These are phyloP conservation scores for Suhomyces bribrorum DNA, from an alignment of 1,139 yeast species.

Conservation along the genomic window DNA sequence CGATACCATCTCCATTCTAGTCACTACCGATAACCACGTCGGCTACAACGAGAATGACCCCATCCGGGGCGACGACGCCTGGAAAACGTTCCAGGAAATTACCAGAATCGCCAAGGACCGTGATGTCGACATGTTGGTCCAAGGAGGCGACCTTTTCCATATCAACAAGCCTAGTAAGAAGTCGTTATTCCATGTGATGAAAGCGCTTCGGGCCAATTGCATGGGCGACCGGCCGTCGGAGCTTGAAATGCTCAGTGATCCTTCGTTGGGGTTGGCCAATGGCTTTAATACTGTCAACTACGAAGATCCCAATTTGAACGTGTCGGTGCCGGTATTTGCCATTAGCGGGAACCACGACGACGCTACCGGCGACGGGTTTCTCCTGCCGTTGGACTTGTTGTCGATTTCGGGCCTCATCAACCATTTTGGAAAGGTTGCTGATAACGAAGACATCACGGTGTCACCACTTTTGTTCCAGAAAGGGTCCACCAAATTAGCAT, in stretches of 20 bases:
- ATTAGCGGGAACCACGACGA: slow-evolving; percentile 98
- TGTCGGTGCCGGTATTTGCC: slow-evolving; percentile 90
- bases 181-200: slow-evolving; percentile 81
- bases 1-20: slow-evolving; percentile 70
- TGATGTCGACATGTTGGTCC: slow-evolving; percentile 87
- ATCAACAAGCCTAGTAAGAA: slow-evolving; percentile 86
- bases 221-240: slow-evolving; percentile 90
- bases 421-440: slow-evolving; percentile 82
- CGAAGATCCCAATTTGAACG: slow-evolving; percentile 86
- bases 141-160: slow-evolving; percentile 93
- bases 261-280: slow-evolving; percentile 57
- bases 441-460: slow-evolving; percentile 72
- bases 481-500: slow-evolving; percentile 77
- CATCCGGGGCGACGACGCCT: slow-evolving; percentile 85
- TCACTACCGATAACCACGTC: slow-evolving; percentile 96
- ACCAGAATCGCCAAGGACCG: slow-evolving; percentile 67
- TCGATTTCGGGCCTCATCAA: slow-evolving; percentile 82
- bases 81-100: slow-evolving; percentile 84
- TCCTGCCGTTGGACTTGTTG: slow-evolving; percentile 87
- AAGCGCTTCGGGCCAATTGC: slow-evolving; percentile 68
- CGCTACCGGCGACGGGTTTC: slow-evolving; percentile 82
- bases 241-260: slow-evolving; percentile 80
- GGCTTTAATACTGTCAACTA: slow-evolving; percentile 75
- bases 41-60: slow-evolving; percentile 92
- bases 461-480: slow-evolving; percentile 82